Percentiles rank a stretch among this genome's conserved stretches.
phyloP scores from a whole-genome alignment of 805 yeast species.

The Yamadazyma endophytica region DNA sequence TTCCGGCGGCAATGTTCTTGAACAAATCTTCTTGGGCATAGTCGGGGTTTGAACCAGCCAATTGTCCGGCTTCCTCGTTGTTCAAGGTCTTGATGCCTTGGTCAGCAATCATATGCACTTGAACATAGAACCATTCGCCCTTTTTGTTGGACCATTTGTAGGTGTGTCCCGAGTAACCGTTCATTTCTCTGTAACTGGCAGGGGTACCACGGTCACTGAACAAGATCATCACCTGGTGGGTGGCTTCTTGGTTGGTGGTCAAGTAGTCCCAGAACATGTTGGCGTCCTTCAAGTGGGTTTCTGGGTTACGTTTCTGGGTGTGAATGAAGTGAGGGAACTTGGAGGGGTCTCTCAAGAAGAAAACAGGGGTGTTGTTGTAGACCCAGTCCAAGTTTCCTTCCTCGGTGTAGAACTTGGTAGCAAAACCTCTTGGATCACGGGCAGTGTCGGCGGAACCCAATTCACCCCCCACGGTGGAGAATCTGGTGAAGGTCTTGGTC shows the following conservation, averaged over 20 bases:
- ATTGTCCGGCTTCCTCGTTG: slow-evolving; percentile 63
- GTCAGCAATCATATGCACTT: slow-evolving; percentile 67
- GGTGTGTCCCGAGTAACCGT: slow-evolving; percentile 82
- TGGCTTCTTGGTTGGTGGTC: slow-evolving; percentile 66
- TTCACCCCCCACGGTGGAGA: slow-evolving; percentile 88
- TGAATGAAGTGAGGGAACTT: slow-evolving; percentile 88
- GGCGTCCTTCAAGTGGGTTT: slow-evolving; percentile 75
- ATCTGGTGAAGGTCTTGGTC: slow-evolving; percentile 68
- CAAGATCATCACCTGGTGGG: slow-evolving; percentile 69
- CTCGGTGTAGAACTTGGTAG: slow-evolving; percentile 76
- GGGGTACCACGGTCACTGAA: slow-evolving; percentile 86
- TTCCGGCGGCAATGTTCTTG: slow-evolving; percentile 72
- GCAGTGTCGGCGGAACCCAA: slow-evolving; percentile 77
- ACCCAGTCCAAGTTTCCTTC: slow-evolving; percentile 85
- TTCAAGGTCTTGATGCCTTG: slow-evolving; percentile 53
- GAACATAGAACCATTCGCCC: slow-evolving; percentile 76
- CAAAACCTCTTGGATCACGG: slow-evolving; percentile 85
- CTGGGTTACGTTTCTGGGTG: slow-evolving; percentile 83
- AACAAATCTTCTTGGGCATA: slow-evolving; percentile 76
- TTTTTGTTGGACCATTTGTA: slow-evolving; percentile 74
- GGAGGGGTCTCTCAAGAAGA: slow-evolving; percentile 79
- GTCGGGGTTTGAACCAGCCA: slow-evolving; percentile 80
- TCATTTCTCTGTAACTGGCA: slow-evolving; percentile 68
- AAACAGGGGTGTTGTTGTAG: slow-evolving; percentile 81
- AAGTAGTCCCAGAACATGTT: slow-evolving; percentile 84